Base-by-base conservation (phyloP, 2,329 filamentous ascomycete species). In the Parastagonospora nodorum region DNA sequence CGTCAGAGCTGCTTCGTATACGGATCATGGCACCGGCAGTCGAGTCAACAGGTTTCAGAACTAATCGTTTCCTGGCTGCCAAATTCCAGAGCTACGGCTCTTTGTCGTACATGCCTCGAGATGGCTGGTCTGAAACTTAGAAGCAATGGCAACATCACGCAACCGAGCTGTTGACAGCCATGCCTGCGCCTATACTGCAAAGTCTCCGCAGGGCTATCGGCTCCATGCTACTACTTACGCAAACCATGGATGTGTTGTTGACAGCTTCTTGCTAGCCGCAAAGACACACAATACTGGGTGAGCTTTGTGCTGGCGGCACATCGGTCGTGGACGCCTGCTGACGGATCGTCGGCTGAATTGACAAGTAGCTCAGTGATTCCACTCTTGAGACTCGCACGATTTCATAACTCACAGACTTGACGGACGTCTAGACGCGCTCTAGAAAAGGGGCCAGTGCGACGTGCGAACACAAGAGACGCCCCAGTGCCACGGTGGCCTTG, bases 311-410 rank as follows among this genome's bases (percentile, higher is more conserved):
- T 24, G 5, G 19, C 19, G 19, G 19, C 19, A 3, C 19, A 24
- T 24, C 19, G 19, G 19, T 24, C 19, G 19, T 24, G 19, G 5
- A 38, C 16, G 15, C 15, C 36, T 38, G 36, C 36, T 24, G 36
- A 24, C 15, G 36, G 19, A 24, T 24, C 27, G 36, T 40, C 19
- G 19, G 38, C 27, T 30, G 29, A 24, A 16, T 10, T 10, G 8
- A 32, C n/a, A 14, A 45, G 15, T 30, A 28, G 16, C 27, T 16
- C 19, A 24, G 24, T 11, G n/a, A 47, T 16, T 10, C 12, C 45
- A 27, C 29, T 40, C 31, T 9, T 11, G 42, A 42, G 62, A 68
- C 67, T 69, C 65, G 64, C 58, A 69, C 66, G 66, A 58, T 54
- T n/a, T 32, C n/a, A n/a, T 10, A 10, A n/a, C 30, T 6, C 24